Evolutionary conservation across 441 rosid species (phyloP), one percentile per base, ranked within the genome.

Genomic region (Euphorbia celastroides): DNA sequence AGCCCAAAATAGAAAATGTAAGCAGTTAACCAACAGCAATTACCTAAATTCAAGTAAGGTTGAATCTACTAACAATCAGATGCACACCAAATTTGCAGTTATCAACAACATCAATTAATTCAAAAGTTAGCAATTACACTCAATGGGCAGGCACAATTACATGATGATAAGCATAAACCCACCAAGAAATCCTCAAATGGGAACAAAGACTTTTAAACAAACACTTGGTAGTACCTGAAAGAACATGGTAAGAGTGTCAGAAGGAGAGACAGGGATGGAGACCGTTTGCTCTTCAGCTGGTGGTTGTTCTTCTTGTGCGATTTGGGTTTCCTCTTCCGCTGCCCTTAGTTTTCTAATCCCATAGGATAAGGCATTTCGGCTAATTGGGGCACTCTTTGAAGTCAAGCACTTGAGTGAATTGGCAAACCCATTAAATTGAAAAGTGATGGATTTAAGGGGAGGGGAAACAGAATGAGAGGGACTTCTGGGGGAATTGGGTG

Each of bases 191-290:
- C 11, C 44, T 38, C 44, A 38, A 9, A 38, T 7, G 12, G 38
- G 12, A 42, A 42, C 14, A 42, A n/a, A n/a, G n/a, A n/a, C n/a
- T n/a, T 7, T 48, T 22, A 28, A 5, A 30, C 14, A 26, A 27
- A 27, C 1, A 51, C 22, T 26, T 38, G 54, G 17, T 26, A 44
- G 46, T 57, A 87, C 98, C 89, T 87, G 91, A 73, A 93, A 88
- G 71, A 69, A 80, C 96, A 93, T 88, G 73, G 86, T 87, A 74
- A 93, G 95, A 69, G 78, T 82, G 78, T 88, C 97, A n/a, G 96
- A 84, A 78, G 99, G 83, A 70, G 99, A 91, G 70, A 93, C 93
- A 60, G 96, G 88, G 28, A 89, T 88, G 56, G 90, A 82, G 65
- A 88, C 95, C 13, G 88, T 70, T 73, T 78, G 90, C 64, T 42